Percentiles rank a stretch among this genome's conserved stretches.
Conservation (phyloP, 192 early-diverging fungal genomes). For the Allomyces macrogynus region DNA sequence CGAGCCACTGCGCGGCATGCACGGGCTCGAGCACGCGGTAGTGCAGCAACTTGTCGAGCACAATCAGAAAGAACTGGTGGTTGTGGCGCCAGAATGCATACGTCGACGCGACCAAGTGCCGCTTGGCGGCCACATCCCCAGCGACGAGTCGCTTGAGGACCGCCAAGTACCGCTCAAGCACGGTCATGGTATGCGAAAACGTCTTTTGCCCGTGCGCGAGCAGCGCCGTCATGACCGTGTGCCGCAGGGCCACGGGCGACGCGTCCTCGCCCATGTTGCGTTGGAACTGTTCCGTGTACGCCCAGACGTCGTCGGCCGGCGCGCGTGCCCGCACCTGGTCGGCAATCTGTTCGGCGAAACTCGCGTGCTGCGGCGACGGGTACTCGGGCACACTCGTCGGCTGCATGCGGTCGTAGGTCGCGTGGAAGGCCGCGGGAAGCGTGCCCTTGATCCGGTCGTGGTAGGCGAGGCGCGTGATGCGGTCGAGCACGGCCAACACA, state of each 20-base stretch:
- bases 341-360: not conserved
- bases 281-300: not conserved
- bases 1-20: constrained; percentile 59
- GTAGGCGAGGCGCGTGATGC: not conserved
- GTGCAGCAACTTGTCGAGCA: constrained; percentile 84
- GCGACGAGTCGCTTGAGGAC: constrained; percentile 17
- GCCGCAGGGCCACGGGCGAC: constrained; percentile 22
- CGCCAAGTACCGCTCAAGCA: constrained; percentile 58
- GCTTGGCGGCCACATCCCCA: constrained; percentile 15
- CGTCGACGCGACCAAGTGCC: constrained; percentile 54
- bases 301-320: not conserved
- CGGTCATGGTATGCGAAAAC: constrained; percentile 81
- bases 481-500: not conserved
- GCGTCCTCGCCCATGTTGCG: not conserved
- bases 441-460: not conserved
- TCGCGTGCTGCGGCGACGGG: not conserved
- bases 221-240: constrained; percentile 62
- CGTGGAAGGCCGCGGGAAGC: not conserved
- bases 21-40: constrained; percentile 79
- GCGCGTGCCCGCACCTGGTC: not conserved
- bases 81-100: constrained; percentile 74
- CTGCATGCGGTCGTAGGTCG: not conserved
- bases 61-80: constrained; percentile 75
- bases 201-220: constrained; percentile 76
- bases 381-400: not conserved